A percentile compares a stretch with the other conserved stretches of the same genome.
Evolutionary conservation across 257 asterid genomes (phyloP).

Genomic region (Primulina eburnea): DNA sequence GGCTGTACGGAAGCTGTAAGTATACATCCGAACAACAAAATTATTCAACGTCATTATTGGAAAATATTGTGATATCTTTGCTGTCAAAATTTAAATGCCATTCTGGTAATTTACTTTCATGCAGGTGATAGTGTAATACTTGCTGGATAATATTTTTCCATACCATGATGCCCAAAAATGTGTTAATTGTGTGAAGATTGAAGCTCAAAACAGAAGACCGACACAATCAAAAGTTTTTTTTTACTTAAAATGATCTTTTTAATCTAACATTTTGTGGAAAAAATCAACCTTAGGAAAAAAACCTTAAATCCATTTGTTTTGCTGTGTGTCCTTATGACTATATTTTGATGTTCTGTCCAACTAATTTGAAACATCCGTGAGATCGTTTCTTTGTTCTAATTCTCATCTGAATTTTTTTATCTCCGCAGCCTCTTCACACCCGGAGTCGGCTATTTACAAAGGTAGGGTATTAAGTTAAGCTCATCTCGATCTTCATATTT

Average conservation of each 20-base stretch:
- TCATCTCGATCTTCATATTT: conserved; percentile 10
- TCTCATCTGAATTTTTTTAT: conserved; percentile 23
- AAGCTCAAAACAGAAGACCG: conserved; percentile 10
- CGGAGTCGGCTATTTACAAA: conserved; percentile 79
- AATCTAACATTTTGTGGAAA: conserved; percentile 11
- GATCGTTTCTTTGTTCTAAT: conserved; percentile 10
- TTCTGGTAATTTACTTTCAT: conserved; percentile 1
- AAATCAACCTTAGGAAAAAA: conserved; percentile 12
- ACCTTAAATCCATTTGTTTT: not conserved
- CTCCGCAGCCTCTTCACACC: conserved; percentile 73
- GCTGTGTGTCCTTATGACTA: conserved; percentile 2
- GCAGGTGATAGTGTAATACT: not conserved
- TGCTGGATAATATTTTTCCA: not conserved
- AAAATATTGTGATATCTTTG: not conserved
- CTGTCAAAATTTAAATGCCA: conserved; percentile 1
- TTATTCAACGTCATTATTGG: conserved; percentile 12
- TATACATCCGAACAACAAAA: conserved; percentile 15
- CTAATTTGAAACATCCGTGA: not conserved
- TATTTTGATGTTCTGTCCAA: not conserved
- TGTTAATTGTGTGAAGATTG: conserved; percentile 10
- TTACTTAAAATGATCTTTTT: not conserved
- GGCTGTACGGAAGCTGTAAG: conserved; percentile 94
- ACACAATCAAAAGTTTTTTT: not conserved
- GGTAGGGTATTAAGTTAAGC: conserved; percentile 45
- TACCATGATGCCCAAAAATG: conserved; percentile 2